Base-by-base conservation (phyloP, 352 stramenopile species). In the Phytophthora sp. region DNA sequence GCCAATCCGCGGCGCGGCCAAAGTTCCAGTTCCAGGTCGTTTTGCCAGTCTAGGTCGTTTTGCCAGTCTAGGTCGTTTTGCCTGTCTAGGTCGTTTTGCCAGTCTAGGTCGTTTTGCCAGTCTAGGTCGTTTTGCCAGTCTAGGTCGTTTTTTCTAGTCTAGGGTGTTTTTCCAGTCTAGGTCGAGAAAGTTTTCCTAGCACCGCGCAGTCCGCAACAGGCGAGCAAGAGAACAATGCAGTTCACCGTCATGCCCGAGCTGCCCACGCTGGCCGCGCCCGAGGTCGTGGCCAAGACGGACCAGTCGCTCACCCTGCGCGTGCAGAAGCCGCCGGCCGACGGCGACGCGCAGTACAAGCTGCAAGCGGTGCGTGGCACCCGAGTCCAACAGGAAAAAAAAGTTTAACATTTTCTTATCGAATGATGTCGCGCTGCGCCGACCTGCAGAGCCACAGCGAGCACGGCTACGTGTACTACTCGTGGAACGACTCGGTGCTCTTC, bases 391-490 rank as follows among this genome's bases (percentile, higher is more conserved):
- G n/a, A n/a, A n/a, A n/a, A n/a, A n/a, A n/a, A n/a, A n/a, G n/a
- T n/a, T n/a, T n/a, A n/a, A n/a, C n/a, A n/a, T n/a, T n/a, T n/a
- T n/a, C n/a, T n/a, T n/a, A n/a, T n/a, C n/a, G n/a, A n/a, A n/a
- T n/a, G n/a, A n/a, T n/a, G n/a, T n/a, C n/a, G n/a, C n/a, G n/a
- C n/a, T n/a, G n/a, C n/a, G n/a, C n/a, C n/a, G n/a, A n/a, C n/a
- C 31, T 38, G 20, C 56, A 92, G 82, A 84, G 82, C 32, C 73
- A 91, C 63, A 94, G 84, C 35, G 87, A 94, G 59, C 82, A 94
- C 49, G 84, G 87, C 28, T 95, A 94, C 55, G 84, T 95, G 21
- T 95, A 94, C 60, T 95, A 95, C 77, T 94, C 83, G 53, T 95
- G 87, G 87, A 72, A 57, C 50, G 82, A 95, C 37, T 92, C 86